Base-by-base conservation (phyloP, 139 green algal species). In the Coelastrella sp. region DNA sequence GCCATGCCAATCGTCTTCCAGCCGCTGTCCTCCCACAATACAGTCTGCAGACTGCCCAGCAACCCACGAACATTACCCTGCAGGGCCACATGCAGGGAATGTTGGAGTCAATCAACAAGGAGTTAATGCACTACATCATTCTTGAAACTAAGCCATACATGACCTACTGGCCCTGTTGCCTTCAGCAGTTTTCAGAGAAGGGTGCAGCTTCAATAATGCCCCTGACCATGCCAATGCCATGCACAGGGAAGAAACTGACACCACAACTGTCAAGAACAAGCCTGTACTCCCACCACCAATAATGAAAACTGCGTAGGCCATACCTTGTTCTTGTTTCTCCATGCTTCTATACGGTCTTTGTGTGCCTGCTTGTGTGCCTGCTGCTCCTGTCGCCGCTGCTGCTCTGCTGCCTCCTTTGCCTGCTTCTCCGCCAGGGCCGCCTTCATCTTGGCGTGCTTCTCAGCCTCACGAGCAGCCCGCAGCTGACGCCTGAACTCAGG, bases 1-100 rank as follows among this genome's bases (percentile, higher is more conserved):
- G 87, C 94, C 93, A 99, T 96, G 63, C 87, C 91, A 25, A 97
- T 92, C 20, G 91, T 63, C 89, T 91, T 93, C 97, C 97, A 99
- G 75, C 95, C 94, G 66, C 93, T 96, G 79, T 87, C 94, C 82
- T 97, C 93, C 97, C 97, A 99, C 88, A 99, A 87, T 87, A 99
- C 96, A 1, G 94, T 97, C 88, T 98, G 94, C 87, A 99, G 90
- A 6, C 92, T 96, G 75, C 91, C 93, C 84, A 99, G 92, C 93
- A 99, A 92, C 0, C 96, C 96, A 10, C 97, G 94, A 65, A 99
- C 97, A 91, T 99, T 99, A 87, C 95, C 95, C 91, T 97, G 92
- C 82, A 78, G 76, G 49, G 79, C 58, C 81, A 91, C 35, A 59
- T 82, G 15, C n/a, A 82, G 63, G 25, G 60, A 57, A 1, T 49